phyloP scores from a whole-genome alignment of 2,329 filamentous ascomycete species.

The Cladosporium austrohemisphaericum region DNA sequence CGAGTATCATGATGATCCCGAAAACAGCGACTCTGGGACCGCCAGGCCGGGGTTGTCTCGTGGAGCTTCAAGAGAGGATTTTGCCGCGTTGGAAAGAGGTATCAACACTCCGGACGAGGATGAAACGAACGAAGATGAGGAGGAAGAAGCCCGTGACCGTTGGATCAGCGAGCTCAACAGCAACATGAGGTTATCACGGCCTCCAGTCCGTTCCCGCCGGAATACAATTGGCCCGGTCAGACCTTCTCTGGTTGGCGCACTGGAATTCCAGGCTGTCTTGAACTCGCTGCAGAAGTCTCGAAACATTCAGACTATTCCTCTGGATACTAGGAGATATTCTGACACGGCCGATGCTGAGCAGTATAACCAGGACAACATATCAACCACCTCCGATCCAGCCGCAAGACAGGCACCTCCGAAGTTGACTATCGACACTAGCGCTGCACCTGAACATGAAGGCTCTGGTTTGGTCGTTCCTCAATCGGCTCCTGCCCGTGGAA shows the following conservation, averaged over 20 bases:
- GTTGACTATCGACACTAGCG: conserved; percentile 7
- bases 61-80: conserved; percentile 58
- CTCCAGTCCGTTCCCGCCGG: conserved; percentile 61
- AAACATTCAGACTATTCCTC: conserved; percentile 67
- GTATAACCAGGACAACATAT: conserved; percentile 46
- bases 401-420: conserved; percentile 27
- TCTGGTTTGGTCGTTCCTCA: conserved; percentile 27
- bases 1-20: conserved; percentile 51
- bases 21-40: conserved; percentile 40
- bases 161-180: conserved; percentile 78
- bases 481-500: conserved; percentile 25
- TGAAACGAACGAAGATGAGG: conserved; percentile 57
- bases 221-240: conserved; percentile 79
- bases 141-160: conserved; percentile 60
- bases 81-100: conserved; percentile 57
- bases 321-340: conserved; percentile 67
- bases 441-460: background rate
- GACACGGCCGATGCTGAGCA: conserved; percentile 54
- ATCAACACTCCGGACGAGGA: conserved; percentile 43
- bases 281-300: conserved; percentile 80
- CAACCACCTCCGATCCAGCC: conserved; percentile 48
- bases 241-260: conserved; percentile 84
- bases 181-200: conserved; percentile 84
- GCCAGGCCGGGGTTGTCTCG: conserved; percentile 39
- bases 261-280: conserved; percentile 89